Evolutionary conservation across 2,329 filamentous ascomycete genomes (phyloP).

Genomic region (Davidsoniella virescens): DNA sequence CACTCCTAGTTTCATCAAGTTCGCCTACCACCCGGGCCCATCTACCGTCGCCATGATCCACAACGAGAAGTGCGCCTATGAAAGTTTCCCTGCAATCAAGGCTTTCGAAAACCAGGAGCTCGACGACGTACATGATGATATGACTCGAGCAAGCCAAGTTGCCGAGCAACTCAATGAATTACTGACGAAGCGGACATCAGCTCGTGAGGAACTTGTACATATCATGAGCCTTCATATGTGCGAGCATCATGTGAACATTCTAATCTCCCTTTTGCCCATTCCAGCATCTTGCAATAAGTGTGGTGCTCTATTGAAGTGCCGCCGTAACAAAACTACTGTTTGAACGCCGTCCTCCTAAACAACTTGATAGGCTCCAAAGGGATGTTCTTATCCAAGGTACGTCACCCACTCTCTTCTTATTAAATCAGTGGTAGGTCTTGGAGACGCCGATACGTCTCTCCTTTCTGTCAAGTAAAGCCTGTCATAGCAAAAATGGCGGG

Average conservation of each 20-base stretch:
- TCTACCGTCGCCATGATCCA: too few relatives aligned
- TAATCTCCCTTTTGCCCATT: background rate
- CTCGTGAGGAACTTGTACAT: background rate
- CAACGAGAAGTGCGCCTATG: background rate
- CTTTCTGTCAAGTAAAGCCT: background rate
- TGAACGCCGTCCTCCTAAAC: background rate
- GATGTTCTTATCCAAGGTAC: background rate
- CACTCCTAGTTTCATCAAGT: background rate
- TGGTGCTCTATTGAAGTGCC: background rate
- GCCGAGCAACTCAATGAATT: slow-evolving; percentile 1
- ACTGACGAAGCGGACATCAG: background rate
- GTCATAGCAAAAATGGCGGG: background rate
- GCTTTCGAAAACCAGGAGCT: background rate
- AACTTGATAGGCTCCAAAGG: too few relatives aligned
- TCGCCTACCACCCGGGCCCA: too few relatives aligned
- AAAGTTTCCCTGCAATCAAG: background rate
- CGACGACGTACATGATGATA: background rate
- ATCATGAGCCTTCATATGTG: background rate
- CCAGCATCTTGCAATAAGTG: slow-evolving; percentile 1
- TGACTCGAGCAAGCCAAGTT: slow-evolving; percentile 7
- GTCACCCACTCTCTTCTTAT: background rate
- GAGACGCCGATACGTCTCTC: background rate
- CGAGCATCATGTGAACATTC: background rate
- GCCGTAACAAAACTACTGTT: background rate
- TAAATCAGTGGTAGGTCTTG: background rate